These are phyloP conservation scores for Eimeria nieschulzi DNA, from an alignment of 169 alveolate species.

Conservation along the genomic window DNA sequence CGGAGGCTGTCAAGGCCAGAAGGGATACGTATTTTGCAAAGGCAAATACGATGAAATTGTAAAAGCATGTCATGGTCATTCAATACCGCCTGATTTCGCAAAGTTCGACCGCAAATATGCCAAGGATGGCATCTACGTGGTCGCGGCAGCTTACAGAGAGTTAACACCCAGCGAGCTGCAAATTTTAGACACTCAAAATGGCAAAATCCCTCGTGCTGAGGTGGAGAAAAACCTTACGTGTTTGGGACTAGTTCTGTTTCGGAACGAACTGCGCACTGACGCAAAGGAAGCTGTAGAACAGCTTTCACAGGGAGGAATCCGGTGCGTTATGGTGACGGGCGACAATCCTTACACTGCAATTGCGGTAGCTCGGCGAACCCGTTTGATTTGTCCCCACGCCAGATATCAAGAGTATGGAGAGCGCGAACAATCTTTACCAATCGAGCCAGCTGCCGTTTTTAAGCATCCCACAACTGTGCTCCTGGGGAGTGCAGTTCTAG, in stretches of 20 bases:
- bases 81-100: slow-evolving; percentile 11
- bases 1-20: not conserved
- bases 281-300: slow-evolving; percentile 13
- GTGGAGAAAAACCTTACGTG: slow-evolving; percentile 4
- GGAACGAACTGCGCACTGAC: slow-evolving; percentile 32
- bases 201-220: not conserved
- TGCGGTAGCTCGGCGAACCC: slow-evolving; percentile 59
- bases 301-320: slow-evolving; percentile 17
- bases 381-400: not conserved
- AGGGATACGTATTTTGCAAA: slow-evolving; percentile 13
- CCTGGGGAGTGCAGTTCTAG: not conserved
- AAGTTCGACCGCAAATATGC: slow-evolving; percentile 2
- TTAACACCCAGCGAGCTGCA: not conserved
- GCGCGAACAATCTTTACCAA: no score
- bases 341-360: slow-evolving; percentile 58
- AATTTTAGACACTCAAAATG: not conserved
- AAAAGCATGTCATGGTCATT: not conserved
- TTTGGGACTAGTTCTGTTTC: slow-evolving; percentile 13
- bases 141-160: slow-evolving; percentile 29
- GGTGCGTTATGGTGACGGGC: slow-evolving; percentile 45
- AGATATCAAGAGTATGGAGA: not conserved
- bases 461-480: slow-evolving; percentile 2
- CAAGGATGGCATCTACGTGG: slow-evolving; percentile 27
- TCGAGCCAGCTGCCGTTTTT: not conserved
- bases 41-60: slow-evolving; percentile 32